phyloP scores from a whole-genome alignment of 1,284 basidiomycete genomes.

The Mycena citricolor region DNA sequence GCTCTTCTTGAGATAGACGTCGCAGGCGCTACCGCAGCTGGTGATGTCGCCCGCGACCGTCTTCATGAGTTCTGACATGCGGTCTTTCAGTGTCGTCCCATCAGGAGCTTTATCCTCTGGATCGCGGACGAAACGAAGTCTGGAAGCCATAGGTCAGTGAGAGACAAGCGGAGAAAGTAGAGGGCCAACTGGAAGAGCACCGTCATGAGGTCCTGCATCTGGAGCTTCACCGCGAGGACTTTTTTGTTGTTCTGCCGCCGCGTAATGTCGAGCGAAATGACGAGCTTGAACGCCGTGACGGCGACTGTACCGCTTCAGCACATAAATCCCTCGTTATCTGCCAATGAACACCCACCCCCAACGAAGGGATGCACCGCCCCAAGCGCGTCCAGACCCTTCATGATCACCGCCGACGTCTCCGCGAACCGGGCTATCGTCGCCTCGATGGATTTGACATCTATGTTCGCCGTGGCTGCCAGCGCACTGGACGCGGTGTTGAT shows the following conservation, averaged over 20 bases:
- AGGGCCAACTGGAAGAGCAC: constrained; percentile 40
- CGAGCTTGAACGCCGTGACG: constrained; percentile 44
- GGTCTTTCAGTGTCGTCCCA: constrained; percentile 22
- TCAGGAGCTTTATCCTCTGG: constrained; percentile 23
- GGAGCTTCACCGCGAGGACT: constrained; percentile 38
- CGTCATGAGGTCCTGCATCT: constrained; percentile 47
- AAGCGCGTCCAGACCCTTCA: constrained; percentile 28
- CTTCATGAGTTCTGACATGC: constrained; percentile 26
- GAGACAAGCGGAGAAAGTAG: background rate
- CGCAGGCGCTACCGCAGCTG: constrained; percentile 28
- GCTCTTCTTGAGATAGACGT: constrained; percentile 30
- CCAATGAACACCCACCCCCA: constrained; percentile 23
- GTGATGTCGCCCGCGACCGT: constrained; percentile 30
- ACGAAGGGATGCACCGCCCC: constrained; percentile 31
- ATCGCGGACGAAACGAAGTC: constrained; percentile 26
- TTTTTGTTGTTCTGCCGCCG: constrained; percentile 45
- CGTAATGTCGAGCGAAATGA: constrained; percentile 40
- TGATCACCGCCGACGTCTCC: constrained; percentile 25
- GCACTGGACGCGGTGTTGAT: constrained; percentile 3
- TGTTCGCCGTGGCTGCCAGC: constrained; percentile 8
- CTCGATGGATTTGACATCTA: constrained; percentile 20
- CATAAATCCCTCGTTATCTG: background rate
- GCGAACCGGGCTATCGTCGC: constrained; percentile 25
- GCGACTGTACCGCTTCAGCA: constrained; percentile 32
- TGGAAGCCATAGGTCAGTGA: background rate